Evolutionary conservation across 2,329 filamentous ascomycete genomes (phyloP), one percentile per base, ranked within the genome.

Genomic region (Cladosporium sp.): DNA sequence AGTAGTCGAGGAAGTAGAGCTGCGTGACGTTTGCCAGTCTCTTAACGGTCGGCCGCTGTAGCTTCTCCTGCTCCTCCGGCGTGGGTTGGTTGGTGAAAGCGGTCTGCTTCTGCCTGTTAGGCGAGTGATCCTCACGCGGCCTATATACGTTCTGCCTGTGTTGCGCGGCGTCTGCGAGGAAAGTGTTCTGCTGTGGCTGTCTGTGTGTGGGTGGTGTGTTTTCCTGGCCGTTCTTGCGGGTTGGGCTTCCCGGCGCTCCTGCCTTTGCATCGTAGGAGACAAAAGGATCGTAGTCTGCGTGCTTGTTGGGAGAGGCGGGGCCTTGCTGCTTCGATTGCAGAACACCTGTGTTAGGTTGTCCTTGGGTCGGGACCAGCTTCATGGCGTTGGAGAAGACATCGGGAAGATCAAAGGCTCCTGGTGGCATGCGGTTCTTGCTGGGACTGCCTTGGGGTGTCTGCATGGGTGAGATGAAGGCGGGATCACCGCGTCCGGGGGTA

Each of bases 1-100:
- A 99, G 73, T 99, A 93, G 69, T 99, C 93, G 58, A 99, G 84
- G 70, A 99, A 99, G 72, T 99, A 99, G 8, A 99, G 80, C 70
- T 99, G 93, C 5, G 93, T 96, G 32, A 99, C 93, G 67, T 99
- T 99, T 57, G 95, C 91, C 62, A 99, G 73, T 58, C 93, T 86
- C 73, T 93, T 95, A 52, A 97, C 88, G 55, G 87, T 86, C n/a
- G 93, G 92, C 67, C 91, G 89, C 68, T 92, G 83, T 43, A 96
- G 73, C 68, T 96, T 92, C 73, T 96, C 92, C 29, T 91, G 75
- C 67, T 99, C 92, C 66, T 97, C 92, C 1, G 86, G 73, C 0
- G 90, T 95, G 56, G 97, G 74, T 19, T 43, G 39, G 7, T 8
- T 15, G 15, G 29, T 37, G 30, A 43, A 38, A 2, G 47, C 53